Percentiles rank a stretch among this genome's conserved stretches.
Evolutionary conservation across 2,329 filamentous ascomycete genomes (phyloP).

Genomic region (Parafenestella ontariensis): DNA sequence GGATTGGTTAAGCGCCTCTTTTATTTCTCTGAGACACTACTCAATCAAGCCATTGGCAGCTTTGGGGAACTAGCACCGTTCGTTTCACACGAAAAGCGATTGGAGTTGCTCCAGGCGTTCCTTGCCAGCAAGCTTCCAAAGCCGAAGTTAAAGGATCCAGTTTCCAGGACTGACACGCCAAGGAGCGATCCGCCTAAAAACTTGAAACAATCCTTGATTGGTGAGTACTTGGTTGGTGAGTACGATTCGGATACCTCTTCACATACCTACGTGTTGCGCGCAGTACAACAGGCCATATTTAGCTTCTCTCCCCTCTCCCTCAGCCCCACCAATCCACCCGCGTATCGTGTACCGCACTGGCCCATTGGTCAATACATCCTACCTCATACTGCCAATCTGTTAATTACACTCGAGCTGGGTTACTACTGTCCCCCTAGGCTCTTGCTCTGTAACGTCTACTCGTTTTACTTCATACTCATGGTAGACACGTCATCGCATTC

Average conservation of each 20-base stretch:
- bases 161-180: not conserved
- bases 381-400: not conserved
- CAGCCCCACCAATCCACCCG: not conserved
- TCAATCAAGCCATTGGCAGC: constrained; percentile 20
- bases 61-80: constrained; percentile 23
- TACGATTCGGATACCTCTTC: not conserved
- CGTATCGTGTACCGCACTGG: too few relatives aligned
- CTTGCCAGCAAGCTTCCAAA: constrained; percentile 10
- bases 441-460: not conserved
- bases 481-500: not conserved
- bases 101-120: constrained; percentile 17
- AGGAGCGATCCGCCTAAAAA: constrained; percentile 13
- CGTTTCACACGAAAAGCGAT: not conserved
- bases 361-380: too few relatives aligned
- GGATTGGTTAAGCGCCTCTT: constrained; percentile 26
- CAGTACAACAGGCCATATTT: not conserved
- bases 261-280: not conserved
- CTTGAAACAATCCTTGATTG: constrained; percentile 4
- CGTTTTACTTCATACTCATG: not conserved
- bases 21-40: constrained; percentile 11
- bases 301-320: not conserved
- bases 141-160: not conserved
- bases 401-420: not conserved
- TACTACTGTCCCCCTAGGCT: not conserved
- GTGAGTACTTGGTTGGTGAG: constrained; percentile 17